A percentile compares a stretch with the other conserved stretches of the same genome.
phyloP scores from a whole-genome alignment of 2,329 filamentous ascomycete genomes.

The Alternaria incomplexa region DNA sequence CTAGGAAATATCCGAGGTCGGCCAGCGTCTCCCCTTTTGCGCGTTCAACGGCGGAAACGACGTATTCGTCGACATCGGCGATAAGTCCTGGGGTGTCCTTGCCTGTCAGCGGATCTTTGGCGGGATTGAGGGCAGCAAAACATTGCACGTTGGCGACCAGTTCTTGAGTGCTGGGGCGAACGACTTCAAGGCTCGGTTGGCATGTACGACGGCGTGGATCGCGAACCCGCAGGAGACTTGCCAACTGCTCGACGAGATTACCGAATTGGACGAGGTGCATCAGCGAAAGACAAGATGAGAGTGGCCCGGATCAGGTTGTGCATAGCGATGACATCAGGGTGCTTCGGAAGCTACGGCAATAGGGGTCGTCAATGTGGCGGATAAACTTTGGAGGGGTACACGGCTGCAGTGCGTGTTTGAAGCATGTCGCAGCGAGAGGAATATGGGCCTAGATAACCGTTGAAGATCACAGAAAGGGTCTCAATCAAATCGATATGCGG shows the following conservation, averaged over 20 bases:
- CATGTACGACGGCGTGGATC: slow-evolving; percentile 96
- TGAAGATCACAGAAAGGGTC: neutral
- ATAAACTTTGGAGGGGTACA: neutral
- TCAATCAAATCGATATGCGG: neutral
- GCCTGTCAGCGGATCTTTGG: slow-evolving; percentile 93
- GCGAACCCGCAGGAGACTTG: slow-evolving; percentile 92
- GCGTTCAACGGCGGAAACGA: slow-evolving; percentile 97
- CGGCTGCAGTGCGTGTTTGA: neutral
- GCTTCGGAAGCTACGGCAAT: neutral
- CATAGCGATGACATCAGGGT: slow-evolving; percentile 3
- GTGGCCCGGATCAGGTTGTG: neutral
- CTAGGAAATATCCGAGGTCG: slow-evolving; percentile 74
- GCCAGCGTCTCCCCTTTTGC: slow-evolving; percentile 80
- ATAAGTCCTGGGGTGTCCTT: slow-evolving; percentile 94
- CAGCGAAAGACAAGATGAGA: slow-evolving; percentile 44
- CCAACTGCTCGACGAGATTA: slow-evolving; percentile 83
- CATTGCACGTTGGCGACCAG: slow-evolving; percentile 93
- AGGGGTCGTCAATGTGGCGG: neutral
- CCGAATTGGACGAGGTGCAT: slow-evolving; percentile 49
- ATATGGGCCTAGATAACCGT: neutral
- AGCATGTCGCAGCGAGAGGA: neutral
- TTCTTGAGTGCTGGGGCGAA: slow-evolving; percentile 90
- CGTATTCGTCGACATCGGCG: slow-evolving; percentile 97
- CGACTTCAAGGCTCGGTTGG: slow-evolving; percentile 93
- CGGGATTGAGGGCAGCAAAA: slow-evolving; percentile 74